Base-by-base conservation (phyloP, 2,329 filamentous ascomycete genomes). In the Apiospora aurea region DNA sequence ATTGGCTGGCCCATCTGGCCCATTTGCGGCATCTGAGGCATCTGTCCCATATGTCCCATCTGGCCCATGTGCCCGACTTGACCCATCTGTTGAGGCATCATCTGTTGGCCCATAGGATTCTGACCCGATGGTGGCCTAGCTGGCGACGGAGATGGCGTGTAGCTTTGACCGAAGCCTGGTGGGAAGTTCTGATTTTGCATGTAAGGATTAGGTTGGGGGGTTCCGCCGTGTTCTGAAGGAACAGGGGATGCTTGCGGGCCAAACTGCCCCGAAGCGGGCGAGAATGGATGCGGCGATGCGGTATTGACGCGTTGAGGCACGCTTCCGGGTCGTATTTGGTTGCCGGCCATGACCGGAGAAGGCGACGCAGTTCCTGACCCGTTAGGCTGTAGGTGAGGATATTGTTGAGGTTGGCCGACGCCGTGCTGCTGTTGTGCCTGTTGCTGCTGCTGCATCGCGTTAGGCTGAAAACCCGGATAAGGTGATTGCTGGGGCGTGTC, bases 201-300 rank as follows among this genome's bases (percentile, higher is more conserved):
- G 76, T 90, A 94, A n/a, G 88, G 87, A 75, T 88, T 91, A 57
- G 91, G 93, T 79, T 95, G 93, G 0, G 93, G 92, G 11, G 93
- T 95, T 71, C 90, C 90, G 41, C 87, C 88, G 76, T 94, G 92
- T 74, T 96, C 93, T 34, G 93, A 92, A 6, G 93, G 90, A 21
- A 92, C 90, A 14, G 94, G 93, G 2, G 94, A 96, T 73, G 92
- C 88, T 78, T 95, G 93, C 21, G 88, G 83, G 49, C 87, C 88
- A 77, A 94, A 93, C 78, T 93, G 92, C 76, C 93, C 92, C 44
- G 89, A 88, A 72, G 91, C 91, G 21, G 93, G 93, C 1, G 93
- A 95, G 81, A 97, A 97, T 0, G 94, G 94, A 81, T 96, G 96
- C 4, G 96, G 96, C 44, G 96, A 98, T 61, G 94, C 93, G 66